phyloP scores from a whole-genome alignment of 2,329 filamentous ascomycete species.

The Purpureocillium lavendulum region DNA sequence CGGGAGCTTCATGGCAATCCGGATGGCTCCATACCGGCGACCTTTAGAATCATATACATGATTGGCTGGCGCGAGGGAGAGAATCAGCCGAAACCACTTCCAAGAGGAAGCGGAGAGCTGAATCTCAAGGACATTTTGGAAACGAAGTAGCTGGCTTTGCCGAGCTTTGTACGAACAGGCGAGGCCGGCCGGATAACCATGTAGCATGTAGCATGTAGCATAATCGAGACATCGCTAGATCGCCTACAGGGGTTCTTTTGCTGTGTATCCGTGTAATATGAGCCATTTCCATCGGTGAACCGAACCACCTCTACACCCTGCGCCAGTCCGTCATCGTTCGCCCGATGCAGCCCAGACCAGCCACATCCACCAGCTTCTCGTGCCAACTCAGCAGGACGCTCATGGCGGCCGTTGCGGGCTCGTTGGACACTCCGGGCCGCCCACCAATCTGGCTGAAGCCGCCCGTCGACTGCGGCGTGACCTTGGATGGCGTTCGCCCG shows the following conservation, averaged over 20 bases:
- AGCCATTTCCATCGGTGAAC: not conserved
- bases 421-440: constrained; percentile 43
- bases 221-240: no score
- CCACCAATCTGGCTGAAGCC: constrained; percentile 76
- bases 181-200: no score
- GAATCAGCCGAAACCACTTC: constrained; percentile 69
- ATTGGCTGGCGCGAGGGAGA: constrained; percentile 92
- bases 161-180: not conserved
- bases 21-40: constrained; percentile 72
- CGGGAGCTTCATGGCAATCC: constrained; percentile 76
- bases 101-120: constrained; percentile 76
- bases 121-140: constrained; percentile 77
- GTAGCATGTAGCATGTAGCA: no score
- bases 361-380: constrained; percentile 94
- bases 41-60: constrained; percentile 95
- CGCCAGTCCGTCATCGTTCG: constrained; percentile 95
- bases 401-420: constrained; percentile 80
- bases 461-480: constrained; percentile 65
- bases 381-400: constrained; percentile 97
- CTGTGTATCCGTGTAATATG: not conserved
- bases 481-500: constrained; percentile 32
- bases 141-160: constrained; percentile 24
- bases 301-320: constrained; percentile 41
- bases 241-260: not conserved
- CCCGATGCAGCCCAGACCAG: constrained; percentile 83